A percentile compares a stretch with the other conserved stretches of the same genome.
Conservation (phyloP, 805 yeast genomes). For the Candida taoyuanica region DNA sequence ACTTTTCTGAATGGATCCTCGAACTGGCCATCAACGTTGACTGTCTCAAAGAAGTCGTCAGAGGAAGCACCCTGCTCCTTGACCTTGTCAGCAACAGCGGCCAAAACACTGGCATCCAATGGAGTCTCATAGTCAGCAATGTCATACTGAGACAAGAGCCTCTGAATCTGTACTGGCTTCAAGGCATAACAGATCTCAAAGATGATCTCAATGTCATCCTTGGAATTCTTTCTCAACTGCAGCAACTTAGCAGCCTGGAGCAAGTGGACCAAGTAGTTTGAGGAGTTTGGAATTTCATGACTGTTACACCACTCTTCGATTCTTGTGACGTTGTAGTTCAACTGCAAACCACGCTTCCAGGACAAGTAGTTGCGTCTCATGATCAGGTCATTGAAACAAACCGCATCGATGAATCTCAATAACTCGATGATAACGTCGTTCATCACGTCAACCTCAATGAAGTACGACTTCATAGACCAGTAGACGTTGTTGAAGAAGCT, state of each 20-base stretch:
- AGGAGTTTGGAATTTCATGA: slow-evolving; percentile 85
- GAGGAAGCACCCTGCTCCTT: slow-evolving; percentile 51
- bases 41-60: slow-evolving; percentile 66
- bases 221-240: slow-evolving; percentile 85
- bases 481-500: slow-evolving; percentile 85
- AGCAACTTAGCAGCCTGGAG: slow-evolving; percentile 89
- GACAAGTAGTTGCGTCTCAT: slow-evolving; percentile 92
- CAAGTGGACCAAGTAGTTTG: slow-evolving; percentile 77
- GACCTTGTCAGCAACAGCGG: slow-evolving; percentile 76
- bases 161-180: slow-evolving; percentile 94
- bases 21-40: slow-evolving; percentile 68
- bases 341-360: slow-evolving; percentile 97
- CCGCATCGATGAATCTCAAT: slow-evolving; percentile 82
- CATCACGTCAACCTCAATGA: slow-evolving; percentile 79
- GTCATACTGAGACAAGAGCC: slow-evolving; percentile 80
- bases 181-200: slow-evolving; percentile 93
- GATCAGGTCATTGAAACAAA: slow-evolving; percentile 90
- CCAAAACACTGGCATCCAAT: slow-evolving; percentile 73
- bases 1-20: slow-evolving; percentile 80
- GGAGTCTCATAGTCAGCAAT: slow-evolving; percentile 96
- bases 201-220: slow-evolving; percentile 85
- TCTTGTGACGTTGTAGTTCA: slow-evolving; percentile 93
- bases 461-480: slow-evolving; percentile 90
- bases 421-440: slow-evolving; percentile 81
- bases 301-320: slow-evolving; percentile 98